phyloP scores from a whole-genome alignment of 352 stramenopile genomes.

The Globisporangium perplexum region DNA sequence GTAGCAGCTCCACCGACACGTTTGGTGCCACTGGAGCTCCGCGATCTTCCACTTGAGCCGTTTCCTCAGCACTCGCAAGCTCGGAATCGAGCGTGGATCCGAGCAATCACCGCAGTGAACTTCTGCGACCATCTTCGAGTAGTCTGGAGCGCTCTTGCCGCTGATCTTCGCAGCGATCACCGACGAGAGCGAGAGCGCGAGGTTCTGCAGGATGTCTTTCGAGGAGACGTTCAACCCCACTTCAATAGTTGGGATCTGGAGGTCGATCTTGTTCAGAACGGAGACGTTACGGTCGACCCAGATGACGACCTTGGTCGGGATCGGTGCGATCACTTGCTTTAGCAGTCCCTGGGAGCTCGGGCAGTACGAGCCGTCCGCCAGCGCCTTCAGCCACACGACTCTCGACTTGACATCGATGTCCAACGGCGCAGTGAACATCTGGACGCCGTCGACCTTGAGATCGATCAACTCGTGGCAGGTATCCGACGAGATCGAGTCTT shows the following conservation, averaged over 20 bases:
- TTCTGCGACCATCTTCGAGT: slow-evolving; percentile 26
- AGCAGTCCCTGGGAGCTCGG: slow-evolving; percentile 52
- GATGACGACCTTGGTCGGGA: slow-evolving; percentile 48
- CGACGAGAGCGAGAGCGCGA: slow-evolving; percentile 23
- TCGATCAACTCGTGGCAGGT: slow-evolving; percentile 44
- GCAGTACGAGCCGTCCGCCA: slow-evolving; percentile 53
- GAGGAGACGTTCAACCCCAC: slow-evolving; percentile 38
- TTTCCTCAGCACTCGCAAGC: slow-evolving; percentile 37
- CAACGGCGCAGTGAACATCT: slow-evolving; percentile 60
- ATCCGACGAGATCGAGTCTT: slow-evolving; percentile 48
- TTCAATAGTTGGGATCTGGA: slow-evolving; percentile 57
- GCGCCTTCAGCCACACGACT: slow-evolving; percentile 56
- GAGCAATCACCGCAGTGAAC: not conserved
- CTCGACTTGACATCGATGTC: slow-evolving; percentile 70
- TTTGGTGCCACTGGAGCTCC: slow-evolving; percentile 43
- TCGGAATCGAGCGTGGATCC: slow-evolving; percentile 24
- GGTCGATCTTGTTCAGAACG: slow-evolving; percentile 34
- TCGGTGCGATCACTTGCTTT: slow-evolving; percentile 59
- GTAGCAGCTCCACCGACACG: slow-evolving; percentile 50
- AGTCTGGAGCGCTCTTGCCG: slow-evolving; percentile 29
- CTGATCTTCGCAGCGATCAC: slow-evolving; percentile 39
- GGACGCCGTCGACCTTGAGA: slow-evolving; percentile 52
- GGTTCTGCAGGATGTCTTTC: slow-evolving; percentile 63
- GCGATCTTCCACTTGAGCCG: slow-evolving; percentile 67
- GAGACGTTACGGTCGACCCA: slow-evolving; percentile 40